These are phyloP conservation scores for Mucor mucedo DNA, from an alignment of 371 early-diverging fungal species.

Conservation along the genomic window DNA sequence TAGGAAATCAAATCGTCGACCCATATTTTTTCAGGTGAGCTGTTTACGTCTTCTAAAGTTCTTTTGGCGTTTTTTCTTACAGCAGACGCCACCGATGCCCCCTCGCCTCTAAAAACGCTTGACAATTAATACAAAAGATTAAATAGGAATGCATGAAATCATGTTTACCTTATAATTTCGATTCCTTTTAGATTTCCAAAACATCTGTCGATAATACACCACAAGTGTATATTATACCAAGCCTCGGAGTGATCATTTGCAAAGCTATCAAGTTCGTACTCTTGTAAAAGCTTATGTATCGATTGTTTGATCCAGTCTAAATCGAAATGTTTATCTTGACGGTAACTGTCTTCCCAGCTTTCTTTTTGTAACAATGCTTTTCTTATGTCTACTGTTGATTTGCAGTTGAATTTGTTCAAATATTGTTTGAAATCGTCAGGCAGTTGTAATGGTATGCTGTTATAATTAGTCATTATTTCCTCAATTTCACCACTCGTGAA, in stretches of 20 bases:
- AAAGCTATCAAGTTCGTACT: constrained; percentile 28
- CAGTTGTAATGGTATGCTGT: constrained; percentile 22
- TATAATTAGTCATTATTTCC: constrained; percentile 17
- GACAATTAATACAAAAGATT: constrained; percentile 30
- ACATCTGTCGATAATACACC: constrained; percentile 28
- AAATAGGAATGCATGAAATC: constrained; percentile 27
- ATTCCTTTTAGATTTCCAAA: constrained; percentile 29
- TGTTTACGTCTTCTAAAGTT: constrained; percentile 27
- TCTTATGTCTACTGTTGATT: constrained; percentile 29
- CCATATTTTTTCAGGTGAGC: constrained; percentile 27
- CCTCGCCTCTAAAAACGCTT: constrained; percentile 30
- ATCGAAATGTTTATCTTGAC: constrained; percentile 28
- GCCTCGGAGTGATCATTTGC: constrained; percentile 28
- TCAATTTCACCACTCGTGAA: constrained; percentile 30
- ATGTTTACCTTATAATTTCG: constrained; percentile 24
- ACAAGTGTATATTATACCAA: constrained; percentile 29
- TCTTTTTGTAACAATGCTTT: constrained; percentile 26
- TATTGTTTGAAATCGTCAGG: constrained; percentile 26
- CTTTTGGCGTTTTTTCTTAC: constrained; percentile 32
- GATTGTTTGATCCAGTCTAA: constrained; percentile 31
- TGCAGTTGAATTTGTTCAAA: constrained; percentile 31
- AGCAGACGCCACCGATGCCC: constrained; percentile 30
- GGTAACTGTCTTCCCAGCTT: constrained; percentile 28
- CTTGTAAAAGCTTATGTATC: constrained; percentile 26
- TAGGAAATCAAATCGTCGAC: constrained; percentile 21